Evolutionary conservation across 768 basidiomycete species (phyloP), one percentile per base, ranked within the genome.

Genomic region (Kwoniella mangroviensis): DNA sequence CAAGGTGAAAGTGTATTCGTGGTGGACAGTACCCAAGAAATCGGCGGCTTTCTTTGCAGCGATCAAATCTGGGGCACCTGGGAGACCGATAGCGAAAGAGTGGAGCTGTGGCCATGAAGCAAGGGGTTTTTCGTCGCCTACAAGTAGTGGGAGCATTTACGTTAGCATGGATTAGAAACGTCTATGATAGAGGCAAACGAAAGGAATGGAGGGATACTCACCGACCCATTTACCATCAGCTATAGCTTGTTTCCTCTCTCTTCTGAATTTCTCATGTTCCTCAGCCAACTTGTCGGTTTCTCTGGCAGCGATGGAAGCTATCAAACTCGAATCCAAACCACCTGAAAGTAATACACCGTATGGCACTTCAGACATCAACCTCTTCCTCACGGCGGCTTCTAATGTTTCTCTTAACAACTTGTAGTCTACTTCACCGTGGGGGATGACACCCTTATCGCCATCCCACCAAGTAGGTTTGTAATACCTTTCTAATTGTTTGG

Each of bases 341-440:
- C 97, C 97, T 71, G 91, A 93, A 67, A 99, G 88, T 52, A 99
- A 87, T 17, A 99, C 97, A 68, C 97, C 97, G 75, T 95, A 99
- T 2, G 97, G 97, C 12, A 98, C 97, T 84, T 99, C 97, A 40
- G 91, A 92, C 97, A 99, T 99, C 21, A 99, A 85, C 58, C 97
- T 87, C 83, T 98, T 99, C 77, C 90, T 88, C 59, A 99, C 97
- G 15, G 97, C 93, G 40, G 87, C 90, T 84, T 98, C 97, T 34
- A 99, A 87, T 0, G 90, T 87, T 81, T 92, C 89, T 52, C 95
- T 88, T 41, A 99, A 83, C 24, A 87, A 83, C 7, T 86, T 90
- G 54, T 91, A 84, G 82, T 98, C 88, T 13, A 87, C 88, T 6
- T 87, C 74, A 41, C 84, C 86, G 68, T 90, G 86, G 10, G 85